Base-by-base conservation (phyloP, 179 eudicot species). In the Patellifolia procumbens region DNA sequence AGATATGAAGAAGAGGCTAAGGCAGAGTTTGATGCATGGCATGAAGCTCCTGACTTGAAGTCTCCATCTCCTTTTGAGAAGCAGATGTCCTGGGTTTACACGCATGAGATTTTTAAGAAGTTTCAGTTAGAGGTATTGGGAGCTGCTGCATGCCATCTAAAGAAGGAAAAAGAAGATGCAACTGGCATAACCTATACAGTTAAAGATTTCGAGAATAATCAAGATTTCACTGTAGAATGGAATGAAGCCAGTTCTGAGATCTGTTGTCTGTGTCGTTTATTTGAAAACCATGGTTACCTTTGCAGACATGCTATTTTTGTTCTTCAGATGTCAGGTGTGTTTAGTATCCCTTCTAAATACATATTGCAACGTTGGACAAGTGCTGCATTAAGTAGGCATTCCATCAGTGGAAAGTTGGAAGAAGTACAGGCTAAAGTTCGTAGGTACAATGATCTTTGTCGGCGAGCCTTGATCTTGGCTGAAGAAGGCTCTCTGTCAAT, bases 31-130 rank as follows among this genome's bases (percentile, higher is more conserved):
- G 94, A 88, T 65, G 80, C 89, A 15, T 85, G 90, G 89, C 90
- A 87, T 83, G 90, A 84, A 78, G 79, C 83, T 64, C 92, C 90
- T 22, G 88, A 84, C 31, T 80, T 90, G 73, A 90, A 78, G 75
- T 87, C 94, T 75, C 94, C 94, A 20, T 90, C 91, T 6, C 92
- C 94, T 67, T 88, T 88, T 56, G 94, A 85, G 67, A 90, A 88
- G 78, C 92, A 88, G 81, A 82, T 88, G 90, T 81, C 86, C 22
- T 75, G 82, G 56, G 86, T 87, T 19, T 90, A 90, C 72, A 90
- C 91, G 0, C 85, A 85, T 78, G 88, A 87, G 45, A 79, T 88
- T 43, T 87, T 88, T 73, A 84, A 87, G 80, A 84, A 86, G 80
- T 88, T 90, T 76, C 92, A 90, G 80, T 85, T 78, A 60, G 94